Evolutionary conservation across 805 yeast species (phyloP).

Genomic region (Lipomyces anomalus): DNA sequence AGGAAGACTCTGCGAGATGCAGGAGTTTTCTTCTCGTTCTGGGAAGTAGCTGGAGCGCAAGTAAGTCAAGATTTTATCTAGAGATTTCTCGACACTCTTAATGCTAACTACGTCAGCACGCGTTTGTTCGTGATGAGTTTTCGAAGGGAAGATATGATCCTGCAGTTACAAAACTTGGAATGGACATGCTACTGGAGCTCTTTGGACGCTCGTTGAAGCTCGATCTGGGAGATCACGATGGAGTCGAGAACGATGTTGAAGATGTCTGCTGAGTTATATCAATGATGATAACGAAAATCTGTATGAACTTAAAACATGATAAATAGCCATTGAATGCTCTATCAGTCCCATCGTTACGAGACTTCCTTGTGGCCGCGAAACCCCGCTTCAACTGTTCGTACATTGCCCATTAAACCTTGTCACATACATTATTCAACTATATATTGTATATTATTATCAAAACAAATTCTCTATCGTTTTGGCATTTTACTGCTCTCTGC

Average conservation of each 20-base stretch:
- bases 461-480: background rate
- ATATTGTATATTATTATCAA: no score
- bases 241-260: conserved; percentile 46
- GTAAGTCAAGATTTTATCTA: conserved; percentile 1
- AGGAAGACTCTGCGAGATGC: conserved; percentile 53
- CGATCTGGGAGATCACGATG: conserved; percentile 62
- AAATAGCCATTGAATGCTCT: no score
- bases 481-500: background rate
- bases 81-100: background rate
- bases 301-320: no score
- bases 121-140: conserved; percentile 71
- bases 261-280: conserved; percentile 59
- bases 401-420: no score
- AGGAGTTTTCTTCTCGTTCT: conserved; percentile 59
- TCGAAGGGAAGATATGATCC: conserved; percentile 80
- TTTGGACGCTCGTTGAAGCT: conserved; percentile 62
- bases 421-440: no score
- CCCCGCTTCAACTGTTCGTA: no score
- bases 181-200: conserved; percentile 62
- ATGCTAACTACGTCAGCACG: conserved; percentile 47
- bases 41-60: conserved; percentile 65
- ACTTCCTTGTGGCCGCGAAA: no score
- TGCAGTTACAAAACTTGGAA: conserved; percentile 63
- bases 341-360: no score
- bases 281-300: no score